These are phyloP conservation scores for Stemphylium vesicarium DNA, from an alignment of 2,329 filamentous ascomycete species.

Conservation along the genomic window DNA sequence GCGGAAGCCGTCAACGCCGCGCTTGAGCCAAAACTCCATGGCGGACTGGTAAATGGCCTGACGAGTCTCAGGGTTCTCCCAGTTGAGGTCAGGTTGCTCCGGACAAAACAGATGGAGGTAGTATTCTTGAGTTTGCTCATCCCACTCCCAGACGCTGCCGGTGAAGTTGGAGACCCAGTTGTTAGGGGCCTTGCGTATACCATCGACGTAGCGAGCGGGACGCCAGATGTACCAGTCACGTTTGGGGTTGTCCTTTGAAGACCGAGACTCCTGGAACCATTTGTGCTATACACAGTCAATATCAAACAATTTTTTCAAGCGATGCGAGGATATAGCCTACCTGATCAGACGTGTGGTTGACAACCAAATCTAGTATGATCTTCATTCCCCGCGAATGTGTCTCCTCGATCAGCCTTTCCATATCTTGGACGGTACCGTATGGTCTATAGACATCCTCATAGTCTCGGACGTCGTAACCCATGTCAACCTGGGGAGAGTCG, in stretches of 20 bases:
- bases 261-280: slow-evolving; percentile 65
- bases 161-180: slow-evolving; percentile 73
- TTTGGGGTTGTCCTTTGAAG: slow-evolving; percentile 57
- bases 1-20: slow-evolving; percentile 63
- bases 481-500: slow-evolving; percentile 56
- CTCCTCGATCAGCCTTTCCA: slow-evolving; percentile 47
- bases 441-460: slow-evolving; percentile 50
- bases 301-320: neutral
- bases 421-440: slow-evolving; percentile 50
- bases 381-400: slow-evolving; percentile 47
- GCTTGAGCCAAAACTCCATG: slow-evolving; percentile 80
- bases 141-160: slow-evolving; percentile 72
- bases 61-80: slow-evolving; percentile 73
- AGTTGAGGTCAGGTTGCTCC: slow-evolving; percentile 85
- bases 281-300: slow-evolving; percentile 48
- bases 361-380: slow-evolving; percentile 49
- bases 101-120: slow-evolving; percentile 78
- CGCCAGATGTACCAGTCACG: slow-evolving; percentile 65
- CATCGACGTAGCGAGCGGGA: slow-evolving; percentile 56
- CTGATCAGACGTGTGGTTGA: slow-evolving; percentile 50
- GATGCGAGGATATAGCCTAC: slow-evolving; percentile 16
- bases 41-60: slow-evolving; percentile 71
- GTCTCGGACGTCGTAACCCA: slow-evolving; percentile 50
- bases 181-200: slow-evolving; percentile 72
- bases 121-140: slow-evolving; percentile 73